Base-by-base conservation (phyloP, 148 eudicot species). In the Persicaria tinctoria region DNA sequence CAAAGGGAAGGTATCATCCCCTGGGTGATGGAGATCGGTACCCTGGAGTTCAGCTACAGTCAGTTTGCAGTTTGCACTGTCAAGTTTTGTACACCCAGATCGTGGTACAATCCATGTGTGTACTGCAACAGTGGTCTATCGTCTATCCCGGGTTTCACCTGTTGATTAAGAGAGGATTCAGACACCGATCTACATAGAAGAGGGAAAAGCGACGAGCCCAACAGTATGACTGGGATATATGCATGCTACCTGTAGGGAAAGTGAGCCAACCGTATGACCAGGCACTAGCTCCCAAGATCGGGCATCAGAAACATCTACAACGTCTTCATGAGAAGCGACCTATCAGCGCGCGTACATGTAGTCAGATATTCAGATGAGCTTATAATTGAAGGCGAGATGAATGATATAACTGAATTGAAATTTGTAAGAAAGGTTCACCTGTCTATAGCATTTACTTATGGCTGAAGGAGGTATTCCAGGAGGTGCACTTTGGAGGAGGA, bases 231-330 rank as follows among this genome's bases (percentile, higher is more conserved):
- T 60, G 20, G 7, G 6, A n/a, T n/a, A 23, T 59, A 13, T 41
- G 64, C 55, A 71, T 17, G 50, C 69, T 66, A 95, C 98, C 96
- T 89, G 93, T 45, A 95, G 76, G 73, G 93, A 83, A 64, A 95
- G 80, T 57, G 99, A 95, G 47, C 96, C 99, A 78, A 95, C 87
- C 73, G 87, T 87, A 82, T 87, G 93, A 78, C 99, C 99, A 23
- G 99, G 99, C 73, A 95, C 92, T 83, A 90, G 76, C 79, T 95
- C 99, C 99, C 99, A 95, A 73, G 92, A 90, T 14, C 94, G 99
- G 11, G 93, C 92, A 80, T 92, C 90, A 76, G 86, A 85, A 72
- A 95, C 75, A 84, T 89, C 97, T 8, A 81, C 46, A 70, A 92
- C 89, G 60, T 92, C 93, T 86, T 95, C 99, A 79, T 75, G 87